Evolutionary conservation across 2,329 filamentous ascomycete species (phyloP), one percentile per base, ranked within the genome.

Genomic region (Diaporthe destruens): DNA sequence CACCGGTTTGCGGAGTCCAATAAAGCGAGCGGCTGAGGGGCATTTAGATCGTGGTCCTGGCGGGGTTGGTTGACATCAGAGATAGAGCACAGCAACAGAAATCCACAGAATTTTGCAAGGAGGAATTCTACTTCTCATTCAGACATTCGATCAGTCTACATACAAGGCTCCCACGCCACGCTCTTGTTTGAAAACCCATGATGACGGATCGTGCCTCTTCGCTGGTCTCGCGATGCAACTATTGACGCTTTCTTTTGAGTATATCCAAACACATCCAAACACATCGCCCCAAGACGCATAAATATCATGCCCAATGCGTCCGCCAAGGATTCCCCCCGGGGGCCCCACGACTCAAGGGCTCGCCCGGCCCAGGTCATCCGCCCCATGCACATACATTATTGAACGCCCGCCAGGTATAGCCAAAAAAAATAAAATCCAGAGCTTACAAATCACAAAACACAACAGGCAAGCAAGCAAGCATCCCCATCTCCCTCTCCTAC

Each of bases 251-350:
- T 23, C 68, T 44, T n/a, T 54, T 20, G 18, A 23, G 44, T 23
- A 18, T 4, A 36, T 36, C 34, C 29, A 29, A 29, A 29, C 29
- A 39, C 6, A 39, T 70, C 67, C 55, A 42, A 42, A 69, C 39
- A 51, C 20, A 69, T 29, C 55, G 23, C 36, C 6, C n/a, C 32
- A 16, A 59, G 42, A 42, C 23, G 42, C 51, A 66, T 66, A 53
- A 66, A 53, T 14, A 25, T 66, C 47, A 66, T 66, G 61, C 61
- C 47, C 44, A 25, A 66, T 66, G 47, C 61, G 6, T 36, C 61
- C 61, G 56, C 56, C 57, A 61, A 61, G 57, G 39, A 23, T 16
- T 25, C 25, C 39, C 57, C 57, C 7, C 44, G 14, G 29, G n/a
- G 6, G 49, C 20, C 25, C 65, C 65, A 47, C 55, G 68, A 70